Percentiles rank a stretch among this genome's conserved stretches.
phyloP scores from a whole-genome alignment of 1,139 yeast genomes.

The Groenewaldozyma auringiensis region DNA sequence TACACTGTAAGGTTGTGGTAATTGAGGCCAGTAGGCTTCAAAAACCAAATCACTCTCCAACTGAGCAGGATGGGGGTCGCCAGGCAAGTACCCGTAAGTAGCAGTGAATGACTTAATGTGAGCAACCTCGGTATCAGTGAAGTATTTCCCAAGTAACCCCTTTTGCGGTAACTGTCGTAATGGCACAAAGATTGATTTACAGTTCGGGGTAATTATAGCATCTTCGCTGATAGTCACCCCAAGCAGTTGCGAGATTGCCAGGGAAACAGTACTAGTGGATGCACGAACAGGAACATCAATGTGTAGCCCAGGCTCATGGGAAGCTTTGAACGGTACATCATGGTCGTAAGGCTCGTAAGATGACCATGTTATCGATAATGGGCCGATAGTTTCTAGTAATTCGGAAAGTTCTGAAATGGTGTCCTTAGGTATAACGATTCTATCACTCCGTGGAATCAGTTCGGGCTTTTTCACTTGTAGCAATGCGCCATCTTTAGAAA shows the following conservation, averaged over 20 bases:
- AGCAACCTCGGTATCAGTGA: slow-evolving; percentile 10
- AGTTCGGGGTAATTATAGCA: slow-evolving; percentile 21
- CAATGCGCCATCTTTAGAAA: slow-evolving; percentile 8
- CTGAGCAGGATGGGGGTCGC: slow-evolving; percentile 18
- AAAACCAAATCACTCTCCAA: slow-evolving; percentile 19
- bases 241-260: neutral
- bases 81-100: slow-evolving; percentile 21
- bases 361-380: slow-evolving; percentile 19
- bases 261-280: neutral
- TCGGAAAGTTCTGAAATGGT: slow-evolving; percentile 5
- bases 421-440: slow-evolving; percentile 19
- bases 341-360: slow-evolving; percentile 12
- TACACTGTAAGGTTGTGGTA: neutral
- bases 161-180: neutral
- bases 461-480: slow-evolving; percentile 11
- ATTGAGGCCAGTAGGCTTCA: slow-evolving; percentile 19
- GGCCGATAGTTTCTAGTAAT: neutral
- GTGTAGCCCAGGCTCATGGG: slow-evolving; percentile 25
- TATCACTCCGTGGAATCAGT: slow-evolving; percentile 22
- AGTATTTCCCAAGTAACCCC: slow-evolving; percentile 2
- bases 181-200: slow-evolving; percentile 19
- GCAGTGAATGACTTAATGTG: slow-evolving; percentile 21
- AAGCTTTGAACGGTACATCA: slow-evolving; percentile 25
- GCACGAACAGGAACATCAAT: slow-evolving; percentile 14
- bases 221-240: slow-evolving; percentile 1